Evolutionary conservation across 306 rosid genomes (phyloP), one percentile per base, ranked within the genome.

Genomic region (Biancaea sappan): DNA sequence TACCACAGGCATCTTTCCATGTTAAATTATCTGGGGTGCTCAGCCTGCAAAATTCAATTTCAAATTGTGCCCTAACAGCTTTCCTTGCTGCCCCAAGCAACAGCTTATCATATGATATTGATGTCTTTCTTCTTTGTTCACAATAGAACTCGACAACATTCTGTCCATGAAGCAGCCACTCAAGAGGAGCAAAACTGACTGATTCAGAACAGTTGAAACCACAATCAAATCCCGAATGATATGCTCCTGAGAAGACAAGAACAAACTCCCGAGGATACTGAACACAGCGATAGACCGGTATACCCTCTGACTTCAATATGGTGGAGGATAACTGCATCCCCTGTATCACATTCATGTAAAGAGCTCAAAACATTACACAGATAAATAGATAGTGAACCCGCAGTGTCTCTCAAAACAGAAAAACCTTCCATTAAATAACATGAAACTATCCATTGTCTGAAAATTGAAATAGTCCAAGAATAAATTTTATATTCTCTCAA

Each of bases 141-240:
- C 70, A 56, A 82, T 88, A 88, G 56, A 75, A 68, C 73, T 92
- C 95, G 19, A 83, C 86, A 63, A 84, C 88, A 72, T 81, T 79
- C 85, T 56, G 87, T 63, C 99, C 99, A 35, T 79, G 85, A 76
- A 87, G 92, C 80, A 94, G 82, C 99, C 97, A 94, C 54, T 87
- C 91, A 41, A 94, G 76, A 75, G 99, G 89, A 64, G 97, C 96
- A 72, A 90, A 86, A 73, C 84, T 84, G 72, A 83, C 87, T 7
- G 77, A 83, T 87, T 88, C 96, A 18, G 93, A 83, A 77, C 84
- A 80, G 80, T 85, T 94, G 83, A 94, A 94, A 65, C 99, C 99
- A 29, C 90, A 90, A 77, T 90, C 86, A 75, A 94, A 88, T 74
- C 91, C 95, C 0, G 97, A 87, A 88, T 83, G 85, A 82, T 86